Conservation (phyloP, 2,329 filamentous ascomycete genomes). For the Colletotrichum agaves region DNA sequence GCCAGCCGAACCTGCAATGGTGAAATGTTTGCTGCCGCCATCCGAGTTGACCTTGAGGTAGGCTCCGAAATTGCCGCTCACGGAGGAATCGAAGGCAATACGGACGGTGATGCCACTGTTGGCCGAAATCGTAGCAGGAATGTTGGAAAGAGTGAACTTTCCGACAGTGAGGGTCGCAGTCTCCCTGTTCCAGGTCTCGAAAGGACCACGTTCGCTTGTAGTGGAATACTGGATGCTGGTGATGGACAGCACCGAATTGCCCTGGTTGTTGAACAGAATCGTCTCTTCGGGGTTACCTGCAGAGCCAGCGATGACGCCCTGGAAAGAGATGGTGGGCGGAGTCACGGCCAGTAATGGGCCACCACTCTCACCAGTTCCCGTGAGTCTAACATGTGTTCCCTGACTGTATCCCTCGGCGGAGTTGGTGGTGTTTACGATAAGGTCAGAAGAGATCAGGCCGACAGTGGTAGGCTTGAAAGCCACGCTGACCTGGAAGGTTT, state of each 20-base stretch:
- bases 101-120: constrained; percentile 52
- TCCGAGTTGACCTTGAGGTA: constrained; percentile 59
- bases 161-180: constrained; percentile 53
- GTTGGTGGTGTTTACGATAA: constrained; percentile 61
- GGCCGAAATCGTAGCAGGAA: constrained; percentile 57
- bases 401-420: constrained; percentile 56
- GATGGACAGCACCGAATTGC: constrained; percentile 58
- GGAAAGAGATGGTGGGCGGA: constrained; percentile 61
- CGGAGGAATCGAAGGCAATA: constrained; percentile 59
- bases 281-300: constrained; percentile 54
- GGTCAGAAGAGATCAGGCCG: constrained; percentile 59
- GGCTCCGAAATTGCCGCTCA: constrained; percentile 58
- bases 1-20: constrained; percentile 61
- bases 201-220: constrained; percentile 57
- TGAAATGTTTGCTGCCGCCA: constrained; percentile 60
- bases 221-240: constrained; percentile 56
- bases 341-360: constrained; percentile 58
- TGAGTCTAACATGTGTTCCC: constrained; percentile 57
- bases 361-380: constrained; percentile 59
- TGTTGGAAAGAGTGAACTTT: constrained; percentile 58
- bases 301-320: constrained; percentile 58
- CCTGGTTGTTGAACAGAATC: constrained; percentile 60
- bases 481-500: constrained; percentile 55
- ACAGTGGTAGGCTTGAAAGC: constrained; percentile 58
- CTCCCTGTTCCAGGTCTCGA: constrained; percentile 49